Evolutionary conservation across 2,329 filamentous ascomycete species (phyloP), one percentile per base, ranked within the genome.

Genomic region (Ophiobolus disseminans): DNA sequence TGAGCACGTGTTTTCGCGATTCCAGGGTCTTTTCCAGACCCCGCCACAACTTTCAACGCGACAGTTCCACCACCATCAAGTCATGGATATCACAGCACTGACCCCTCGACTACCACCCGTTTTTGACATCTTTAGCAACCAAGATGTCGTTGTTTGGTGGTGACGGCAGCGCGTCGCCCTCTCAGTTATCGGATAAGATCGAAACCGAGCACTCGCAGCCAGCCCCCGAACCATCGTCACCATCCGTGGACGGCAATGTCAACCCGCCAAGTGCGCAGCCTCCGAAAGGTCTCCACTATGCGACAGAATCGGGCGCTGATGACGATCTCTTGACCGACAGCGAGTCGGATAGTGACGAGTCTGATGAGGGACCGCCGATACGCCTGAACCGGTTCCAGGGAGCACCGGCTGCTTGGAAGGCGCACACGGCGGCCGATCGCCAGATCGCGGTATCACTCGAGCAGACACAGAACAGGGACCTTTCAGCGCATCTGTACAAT

Each of bases 401-500:
- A 1, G 73, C 81, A 1, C 73, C 81, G 13, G 82, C 81, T 25
- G 87, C 86, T 57, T 96, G 91, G 90, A 77, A 76, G 44, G 63
- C 72, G 8, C 75, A 84, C 48, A 90, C 86, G 1, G 75, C 78
- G 40, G 74, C 81, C 23, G 89, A 91, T 50, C 81, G 87, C 11
- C 78, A 80, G 6, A 79, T 89, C 2, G 82, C 82, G 48, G 76
- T 80, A 4, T 85, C 86, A 6, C 76, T 96, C 45, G 82, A 87
- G 48, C 80, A 83, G 36, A 68, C 85, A 13, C 79, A 83, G 26
- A 82, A 87, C 30, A 77, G 81, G 43, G 87, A 97, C 66, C 75
- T 97, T 9, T 79, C 84, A 0, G 74, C 86, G 35, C 92, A 96
- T 74, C 76, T 97, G 4, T 96, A 90, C 75, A 90, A 94, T 70